Percentiles rank a stretch among this genome's conserved stretches.
These are phyloP conservation scores for Tubosaeta sp. DNA, from an alignment of 768 basidiomycete species.

Conservation along the genomic window DNA sequence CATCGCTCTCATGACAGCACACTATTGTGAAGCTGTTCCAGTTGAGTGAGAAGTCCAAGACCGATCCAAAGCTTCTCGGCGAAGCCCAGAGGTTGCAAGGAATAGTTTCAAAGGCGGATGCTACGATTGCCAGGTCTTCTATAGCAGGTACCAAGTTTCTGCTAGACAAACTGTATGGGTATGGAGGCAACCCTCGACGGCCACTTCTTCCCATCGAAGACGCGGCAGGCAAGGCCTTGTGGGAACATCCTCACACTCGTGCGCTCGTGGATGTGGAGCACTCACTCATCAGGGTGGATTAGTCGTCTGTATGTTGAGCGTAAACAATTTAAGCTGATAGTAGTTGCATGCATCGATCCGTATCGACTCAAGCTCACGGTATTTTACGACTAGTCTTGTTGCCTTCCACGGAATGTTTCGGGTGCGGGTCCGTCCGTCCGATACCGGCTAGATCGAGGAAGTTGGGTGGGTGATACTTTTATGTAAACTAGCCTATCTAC, in stretches of 20 bases:
- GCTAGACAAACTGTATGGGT: slow-evolving; percentile 70
- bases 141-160: slow-evolving; percentile 84
- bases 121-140: slow-evolving; percentile 68
- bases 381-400: background rate
- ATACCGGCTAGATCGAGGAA: slow-evolving; percentile 13
- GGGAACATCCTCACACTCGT: slow-evolving; percentile 69
- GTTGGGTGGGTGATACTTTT: slow-evolving; percentile 11
- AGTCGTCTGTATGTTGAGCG: background rate
- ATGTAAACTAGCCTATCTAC: slow-evolving; percentile 20
- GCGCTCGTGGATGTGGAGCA: slow-evolving; percentile 64
- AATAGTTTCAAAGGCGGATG: slow-evolving; percentile 77
- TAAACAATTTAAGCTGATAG: background rate
- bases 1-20: slow-evolving; percentile 36
- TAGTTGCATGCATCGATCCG: background rate
- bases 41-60: slow-evolving; percentile 52
- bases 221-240: slow-evolving; percentile 54
- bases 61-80: slow-evolving; percentile 52
- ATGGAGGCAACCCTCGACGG: slow-evolving; percentile 74
- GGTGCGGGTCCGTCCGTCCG: slow-evolving; percentile 4
- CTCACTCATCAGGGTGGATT: slow-evolving; percentile 40
- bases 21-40: slow-evolving; percentile 58
- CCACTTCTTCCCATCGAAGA: slow-evolving; percentile 67
- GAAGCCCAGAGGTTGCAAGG: slow-evolving; percentile 77
- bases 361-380: background rate
- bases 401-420: slow-evolving; percentile 10